Evolutionary conservation across 176 grass and related monocot species (phyloP), one percentile per base, ranked within the genome.

Genomic region (Musa troglodytarum): DNA sequence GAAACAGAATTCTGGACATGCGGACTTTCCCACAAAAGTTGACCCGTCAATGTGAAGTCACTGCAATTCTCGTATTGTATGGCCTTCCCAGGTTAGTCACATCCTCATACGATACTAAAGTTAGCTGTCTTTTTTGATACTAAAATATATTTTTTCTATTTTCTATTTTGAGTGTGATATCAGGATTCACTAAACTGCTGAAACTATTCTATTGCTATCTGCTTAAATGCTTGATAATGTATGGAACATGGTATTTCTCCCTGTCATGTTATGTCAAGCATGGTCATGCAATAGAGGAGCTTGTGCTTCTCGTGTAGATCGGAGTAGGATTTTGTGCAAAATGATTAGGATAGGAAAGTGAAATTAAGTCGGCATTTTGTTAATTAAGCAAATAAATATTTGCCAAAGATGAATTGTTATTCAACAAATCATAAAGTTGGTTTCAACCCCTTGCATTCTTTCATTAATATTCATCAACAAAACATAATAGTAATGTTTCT

Each of bases 31-130:
- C 69, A 21, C 90, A 99, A 51, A 99, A 99, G 78, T 73, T 99
- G 81, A 89, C 75, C 12, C 83, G 94, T 61, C 83, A 76, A 82
- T 89, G 90, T 59, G 88, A 99, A 76, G 95, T 99, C 54, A 99
- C 95, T 70, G 95, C 95, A 53, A 92, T 99, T 92, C 86, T 99
- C 66, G 91, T 99, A 49, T 52, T 99, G 49, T 94, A 88, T 82
- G 95, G 95, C 68, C 95, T 99, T 81, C 95, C 95, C 61, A 88
- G 95, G 95, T 99, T 65, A 78, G 86, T 82, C 68, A 63, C 53
- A n/a, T 71, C 2, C 2, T 26, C 15, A 26, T n/a, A 29, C 13
- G 21, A 54, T 65, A 22, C 13, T 53, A 25, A 82, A 74, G 17
- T 55, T 24, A 3, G 21, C 13, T 34, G 17, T 20, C 16, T 74